These are phyloP conservation scores for Tuber borchii DNA, from an alignment of 495 filamentous ascomycete species.

Conservation along the genomic window DNA sequence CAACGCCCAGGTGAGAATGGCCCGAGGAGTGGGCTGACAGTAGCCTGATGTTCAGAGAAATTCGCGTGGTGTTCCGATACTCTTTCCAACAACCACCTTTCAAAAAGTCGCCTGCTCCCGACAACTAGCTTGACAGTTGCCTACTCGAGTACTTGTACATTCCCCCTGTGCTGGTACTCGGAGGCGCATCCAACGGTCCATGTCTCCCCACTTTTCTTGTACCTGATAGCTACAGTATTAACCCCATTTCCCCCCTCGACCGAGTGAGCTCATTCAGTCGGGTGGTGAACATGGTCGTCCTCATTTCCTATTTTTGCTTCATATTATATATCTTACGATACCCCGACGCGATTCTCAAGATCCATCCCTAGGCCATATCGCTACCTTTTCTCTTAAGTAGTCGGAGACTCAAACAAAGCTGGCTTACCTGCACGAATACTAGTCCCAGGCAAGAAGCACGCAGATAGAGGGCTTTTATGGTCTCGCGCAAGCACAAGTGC, in stretches of 20 bases:
- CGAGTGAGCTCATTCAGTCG: neutral
- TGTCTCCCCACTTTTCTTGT: constrained; percentile 16
- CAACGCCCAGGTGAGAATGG: constrained; percentile 23
- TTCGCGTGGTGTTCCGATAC: neutral
- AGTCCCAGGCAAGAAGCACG: too few species aligned
- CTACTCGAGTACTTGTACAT: too few species aligned
- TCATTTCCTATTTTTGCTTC: neutral
- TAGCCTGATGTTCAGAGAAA: constrained; percentile 28
- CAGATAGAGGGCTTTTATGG: neutral
- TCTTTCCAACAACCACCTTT: neutral
- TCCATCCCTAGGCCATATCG: neutral
- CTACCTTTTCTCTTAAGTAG: neutral
- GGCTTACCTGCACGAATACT: neutral
- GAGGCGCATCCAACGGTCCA: neutral
- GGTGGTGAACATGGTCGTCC: neutral
- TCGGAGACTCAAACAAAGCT: neutral
- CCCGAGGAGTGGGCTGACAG: constrained; percentile 35
- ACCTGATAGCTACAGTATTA: neutral
- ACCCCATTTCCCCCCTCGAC: neutral
- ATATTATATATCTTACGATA: neutral
- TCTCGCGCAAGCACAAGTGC: neutral
- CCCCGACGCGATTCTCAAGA: neutral
- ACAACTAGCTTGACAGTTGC: neutral
- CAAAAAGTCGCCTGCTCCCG: constrained; percentile 1
- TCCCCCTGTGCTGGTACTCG: neutral